Evolutionary conservation across 768 basidiomycete genomes (phyloP), one percentile per base, ranked within the genome.

Genomic region (Leucosporidium scottii): DNA sequence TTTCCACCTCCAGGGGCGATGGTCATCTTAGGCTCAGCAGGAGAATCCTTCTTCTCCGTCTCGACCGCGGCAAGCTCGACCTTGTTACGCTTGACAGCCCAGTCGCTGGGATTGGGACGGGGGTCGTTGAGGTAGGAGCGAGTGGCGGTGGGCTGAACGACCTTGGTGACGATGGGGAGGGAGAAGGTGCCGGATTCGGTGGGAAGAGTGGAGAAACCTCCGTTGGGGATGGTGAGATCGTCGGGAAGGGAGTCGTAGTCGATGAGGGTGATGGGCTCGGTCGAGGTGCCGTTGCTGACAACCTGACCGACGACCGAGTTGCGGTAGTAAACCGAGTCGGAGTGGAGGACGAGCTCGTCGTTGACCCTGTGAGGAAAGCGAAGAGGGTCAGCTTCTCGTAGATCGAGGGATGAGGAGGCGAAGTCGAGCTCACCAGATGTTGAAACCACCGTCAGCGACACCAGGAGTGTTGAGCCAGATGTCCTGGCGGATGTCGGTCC

Each of bases 401-500:
- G 12, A n/a, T 17, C 0, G 17, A 28, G 27, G n/a, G 20, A 25
- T 4, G 21, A 48, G 27, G 36, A 34, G 7, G 21, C 7, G 39
- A 44, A 25, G 53, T 5, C 34, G 23, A 15, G 53, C 73, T 34
- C 50, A 64, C 62, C 64, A 73, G 58, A 75, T 68, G 59, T 62
- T 68, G 53, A 55, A 72, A 0, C 70, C 70, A 70, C 90, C 90
- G 74, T 93, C 87, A 20, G 83, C 81, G 76, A 83, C 72, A 20
- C 86, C 87, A 49, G 81, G 82, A 66, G 87, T 85, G 77, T 93
- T 93, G 74, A 91, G 83, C 77, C 82, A 82, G 61, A 91, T 83
- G 69, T 89, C 84, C 79, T 89, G 82, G 34, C 82, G 79, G 70
- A 91, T 81, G n/a, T 83, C 84, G 27, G 83, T 86, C 85, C 89